Conservation (phyloP, 495 filamentous ascomycete genomes). For the Penicillium herquei region DNA sequence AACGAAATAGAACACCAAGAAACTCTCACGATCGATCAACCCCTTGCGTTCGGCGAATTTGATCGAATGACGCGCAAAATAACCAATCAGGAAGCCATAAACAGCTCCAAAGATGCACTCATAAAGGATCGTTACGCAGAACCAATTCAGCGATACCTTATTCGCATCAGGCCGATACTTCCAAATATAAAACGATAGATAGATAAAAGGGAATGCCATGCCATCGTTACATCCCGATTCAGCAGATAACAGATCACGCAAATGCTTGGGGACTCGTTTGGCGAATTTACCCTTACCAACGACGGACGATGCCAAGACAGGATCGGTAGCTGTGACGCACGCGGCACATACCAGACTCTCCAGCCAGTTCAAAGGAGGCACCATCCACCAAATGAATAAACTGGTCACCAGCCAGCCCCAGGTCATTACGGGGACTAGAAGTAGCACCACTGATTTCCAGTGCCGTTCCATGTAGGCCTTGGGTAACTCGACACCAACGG, state of each 20-base stretch:
- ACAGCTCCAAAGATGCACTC: slow-evolving; percentile 93
- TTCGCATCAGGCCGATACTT: slow-evolving; percentile 66
- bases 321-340: slow-evolving; percentile 97
- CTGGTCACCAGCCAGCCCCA: slow-evolving; percentile 94
- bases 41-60: slow-evolving; percentile 82
- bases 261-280: slow-evolving; percentile 93
- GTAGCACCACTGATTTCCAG: slow-evolving; percentile 87
- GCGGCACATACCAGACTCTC: slow-evolving; percentile 83
- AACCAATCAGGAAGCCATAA: slow-evolving; percentile 86
- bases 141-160: slow-evolving; percentile 80
- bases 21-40: slow-evolving; percentile 93
- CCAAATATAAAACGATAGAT: slow-evolving; percentile 85
- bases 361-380: slow-evolving; percentile 77
- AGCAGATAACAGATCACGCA: slow-evolving; percentile 91
- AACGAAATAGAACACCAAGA: slow-evolving; percentile 98
- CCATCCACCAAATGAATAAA: slow-evolving; percentile 96
- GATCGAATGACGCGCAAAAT: slow-evolving; percentile 85
- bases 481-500: slow-evolving; percentile 97
- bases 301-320: slow-evolving; percentile 94
- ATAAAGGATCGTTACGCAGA: slow-evolving; percentile 88
- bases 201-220: slow-evolving; percentile 99
- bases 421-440: slow-evolving; percentile 95
- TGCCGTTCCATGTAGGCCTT: slow-evolving; percentile 97
- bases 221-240: slow-evolving; percentile 99
- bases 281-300: slow-evolving; percentile 99